phyloP scores from a whole-genome alignment of 2,329 filamentous ascomycete genomes.

The Paracoccidioides lutzii region DNA sequence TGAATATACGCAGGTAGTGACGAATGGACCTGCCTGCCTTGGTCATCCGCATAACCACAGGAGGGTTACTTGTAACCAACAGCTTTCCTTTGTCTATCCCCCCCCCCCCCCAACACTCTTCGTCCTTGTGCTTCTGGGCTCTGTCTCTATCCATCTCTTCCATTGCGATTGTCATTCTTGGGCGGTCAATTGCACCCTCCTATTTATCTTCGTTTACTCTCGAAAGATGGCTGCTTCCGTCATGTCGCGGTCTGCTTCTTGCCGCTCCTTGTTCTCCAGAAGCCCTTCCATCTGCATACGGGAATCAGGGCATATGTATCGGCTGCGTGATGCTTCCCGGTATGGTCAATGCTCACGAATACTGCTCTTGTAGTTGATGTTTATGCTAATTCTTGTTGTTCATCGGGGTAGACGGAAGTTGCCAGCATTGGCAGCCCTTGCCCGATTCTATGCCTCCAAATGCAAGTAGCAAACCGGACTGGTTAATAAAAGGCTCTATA shows the following conservation, averaged over 20 bases:
- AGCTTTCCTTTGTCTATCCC: background rate
- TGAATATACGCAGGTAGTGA: no score
- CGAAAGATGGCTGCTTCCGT: slow-evolving; percentile 43
- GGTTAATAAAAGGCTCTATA: background rate
- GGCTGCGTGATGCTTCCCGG: slow-evolving; percentile 31
- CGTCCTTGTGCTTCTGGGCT: background rate
- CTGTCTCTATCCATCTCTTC: background rate
- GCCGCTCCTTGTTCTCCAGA: slow-evolving; percentile 31
- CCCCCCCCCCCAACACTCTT: background rate
- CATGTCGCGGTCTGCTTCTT: slow-evolving; percentile 34
- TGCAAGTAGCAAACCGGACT: slow-evolving; percentile 34
- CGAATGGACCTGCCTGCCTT: no score
- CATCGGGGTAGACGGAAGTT: slow-evolving; percentile 24
- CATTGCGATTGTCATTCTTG: background rate
- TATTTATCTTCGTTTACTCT: background rate
- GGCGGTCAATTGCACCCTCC: slow-evolving; percentile 1
- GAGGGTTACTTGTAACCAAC: no score
- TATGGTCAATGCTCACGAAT: slow-evolving; percentile 15
- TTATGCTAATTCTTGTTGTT: background rate
- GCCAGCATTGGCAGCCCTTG: slow-evolving; percentile 46
- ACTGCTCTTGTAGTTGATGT: slow-evolving; percentile 1
- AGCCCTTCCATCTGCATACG: slow-evolving; percentile 32
- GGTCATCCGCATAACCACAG: no score
- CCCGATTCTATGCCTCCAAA: slow-evolving; percentile 57
- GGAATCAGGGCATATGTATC: slow-evolving; percentile 32